Evolutionary conservation across 2,329 filamentous ascomycete species (phyloP).

Genomic region (Dothidotthia symphoricarpi): DNA sequence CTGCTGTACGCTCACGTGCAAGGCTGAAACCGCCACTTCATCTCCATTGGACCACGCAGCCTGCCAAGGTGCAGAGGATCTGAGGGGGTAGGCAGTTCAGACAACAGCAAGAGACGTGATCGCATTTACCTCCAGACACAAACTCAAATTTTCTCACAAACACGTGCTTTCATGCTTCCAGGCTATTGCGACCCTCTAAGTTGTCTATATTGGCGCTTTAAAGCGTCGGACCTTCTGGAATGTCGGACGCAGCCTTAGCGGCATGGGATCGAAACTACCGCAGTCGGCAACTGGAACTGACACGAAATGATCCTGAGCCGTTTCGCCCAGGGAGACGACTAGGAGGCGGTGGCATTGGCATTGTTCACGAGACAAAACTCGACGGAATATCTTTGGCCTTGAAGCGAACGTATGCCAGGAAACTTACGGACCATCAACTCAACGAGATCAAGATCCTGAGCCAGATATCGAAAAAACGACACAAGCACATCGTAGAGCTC

Average conservation of each 20-base stretch:
- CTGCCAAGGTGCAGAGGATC: too few relatives aligned
- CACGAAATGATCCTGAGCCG: conserved; percentile 1
- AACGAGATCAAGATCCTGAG: conserved; percentile 26
- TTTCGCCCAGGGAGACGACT: conserved; percentile 14
- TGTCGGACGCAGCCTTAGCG: background rate
- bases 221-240: too few relatives aligned
- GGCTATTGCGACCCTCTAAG: too few relatives aligned
- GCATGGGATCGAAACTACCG: background rate
- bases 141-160: too few relatives aligned
- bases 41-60: too few relatives aligned
- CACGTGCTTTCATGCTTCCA: too few relatives aligned
- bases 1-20: too few relatives aligned
- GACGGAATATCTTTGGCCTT: conserved; percentile 16
- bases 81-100: too few relatives aligned
- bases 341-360: conserved; percentile 21
- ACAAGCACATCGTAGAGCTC: conserved; percentile 21
- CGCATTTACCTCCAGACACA: too few relatives aligned
- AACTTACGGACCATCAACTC: conserved; percentile 4
- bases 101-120: too few relatives aligned
- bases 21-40: too few relatives aligned
- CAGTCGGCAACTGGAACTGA: background rate
- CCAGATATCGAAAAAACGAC: conserved; percentile 11
- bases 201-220: too few relatives aligned
- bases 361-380: conserved; percentile 19
- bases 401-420: conserved; percentile 15